Conservation (phyloP, 1,284 basidiomycete genomes). For the Sporisorium scitamineum region DNA sequence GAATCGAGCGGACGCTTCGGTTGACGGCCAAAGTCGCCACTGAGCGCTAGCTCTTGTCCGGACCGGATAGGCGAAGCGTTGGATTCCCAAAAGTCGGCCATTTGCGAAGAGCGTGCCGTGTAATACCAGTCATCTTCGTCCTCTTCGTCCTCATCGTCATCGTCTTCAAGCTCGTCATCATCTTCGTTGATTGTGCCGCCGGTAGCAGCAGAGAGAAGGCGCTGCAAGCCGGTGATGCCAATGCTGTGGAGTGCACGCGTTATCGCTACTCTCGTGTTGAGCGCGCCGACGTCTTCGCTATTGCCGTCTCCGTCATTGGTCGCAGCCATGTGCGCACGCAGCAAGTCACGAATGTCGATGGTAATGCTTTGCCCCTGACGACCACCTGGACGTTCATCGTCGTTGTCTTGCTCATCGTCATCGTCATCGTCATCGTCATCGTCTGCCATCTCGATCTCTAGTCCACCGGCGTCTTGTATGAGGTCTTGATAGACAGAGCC, state of each 20-base stretch:
- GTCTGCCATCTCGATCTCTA: constrained; percentile 44
- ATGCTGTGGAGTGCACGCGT: constrained; percentile 47
- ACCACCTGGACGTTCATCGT: constrained; percentile 15
- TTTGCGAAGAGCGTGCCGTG: constrained; percentile 35
- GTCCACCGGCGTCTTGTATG: constrained; percentile 33
- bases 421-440: constrained; percentile 34
- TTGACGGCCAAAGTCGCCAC: constrained; percentile 85
- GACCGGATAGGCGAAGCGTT: constrained; percentile 76
- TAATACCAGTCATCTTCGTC: constrained; percentile 48
- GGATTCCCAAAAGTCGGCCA: constrained; percentile 62
- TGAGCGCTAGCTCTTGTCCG: constrained; percentile 79
- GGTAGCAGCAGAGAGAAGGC: constrained; percentile 48
- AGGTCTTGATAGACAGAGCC: constrained; percentile 32
- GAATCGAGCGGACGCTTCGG: constrained; percentile 39
- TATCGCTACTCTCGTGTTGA: constrained; percentile 34
- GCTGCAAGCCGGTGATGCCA: constrained; percentile 49
- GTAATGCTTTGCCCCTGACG: constrained; percentile 36
- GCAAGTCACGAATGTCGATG: constrained; percentile 50
- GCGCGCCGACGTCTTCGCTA: constrained; percentile 15
- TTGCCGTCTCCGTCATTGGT: constrained; percentile 14
- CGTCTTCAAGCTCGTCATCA: constrained; percentile 37
- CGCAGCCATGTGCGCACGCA: constrained; percentile 38
- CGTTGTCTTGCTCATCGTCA: constrained; percentile 24
- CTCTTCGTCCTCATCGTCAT: constrained; percentile 45
- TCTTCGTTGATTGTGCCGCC: constrained; percentile 38